Evolutionary conservation across 805 yeast species (phyloP).

Genomic region (Metschnikowia corniflorae): DNA sequence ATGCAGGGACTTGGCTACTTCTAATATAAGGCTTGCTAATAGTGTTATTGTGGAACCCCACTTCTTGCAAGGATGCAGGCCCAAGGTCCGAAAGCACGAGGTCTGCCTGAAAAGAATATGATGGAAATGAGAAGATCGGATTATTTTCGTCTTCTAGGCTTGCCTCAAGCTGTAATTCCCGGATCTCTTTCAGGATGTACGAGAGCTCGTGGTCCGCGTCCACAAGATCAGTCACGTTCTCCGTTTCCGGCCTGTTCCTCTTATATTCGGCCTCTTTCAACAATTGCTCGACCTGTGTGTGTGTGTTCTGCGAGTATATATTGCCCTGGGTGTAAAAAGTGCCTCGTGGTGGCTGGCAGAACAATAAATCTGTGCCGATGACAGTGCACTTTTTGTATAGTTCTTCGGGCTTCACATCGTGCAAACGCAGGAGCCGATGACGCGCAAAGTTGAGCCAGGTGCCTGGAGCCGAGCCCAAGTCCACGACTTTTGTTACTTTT

Average conservation of each 20-base stretch:
- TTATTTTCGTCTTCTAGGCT: conserved; percentile 13
- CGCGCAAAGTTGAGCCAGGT: conserved; percentile 36
- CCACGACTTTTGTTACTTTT: conserved; percentile 30
- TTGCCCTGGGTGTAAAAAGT: conserved; percentile 83
- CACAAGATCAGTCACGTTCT: background rate
- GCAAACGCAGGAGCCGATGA: conserved; percentile 25
- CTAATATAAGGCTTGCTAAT: conserved; percentile 33
- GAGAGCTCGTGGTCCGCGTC: conserved; percentile 13
- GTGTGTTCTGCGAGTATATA: conserved; percentile 48
- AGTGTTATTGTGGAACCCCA: conserved; percentile 38
- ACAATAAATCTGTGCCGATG: conserved; percentile 55
- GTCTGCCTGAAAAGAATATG: conserved; percentile 28
- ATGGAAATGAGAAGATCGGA: background rate
- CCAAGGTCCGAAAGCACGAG: conserved; percentile 36
- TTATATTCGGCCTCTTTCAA: conserved; percentile 14
- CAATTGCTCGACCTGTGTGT: conserved; percentile 9
- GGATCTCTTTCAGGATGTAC: conserved; percentile 28
- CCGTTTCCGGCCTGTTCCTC: background rate
- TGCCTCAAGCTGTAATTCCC: conserved; percentile 22
- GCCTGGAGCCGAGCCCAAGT: conserved; percentile 42
- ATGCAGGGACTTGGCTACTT: conserved; percentile 22
- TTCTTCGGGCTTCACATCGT: conserved; percentile 27
- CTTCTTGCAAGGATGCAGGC: conserved; percentile 31
- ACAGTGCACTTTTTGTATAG: conserved; percentile 32
- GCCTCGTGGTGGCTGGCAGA: conserved; percentile 76